These are phyloP conservation scores for Xanthoconium purpureum DNA, from an alignment of 768 basidiomycete species.

Conservation along the genomic window DNA sequence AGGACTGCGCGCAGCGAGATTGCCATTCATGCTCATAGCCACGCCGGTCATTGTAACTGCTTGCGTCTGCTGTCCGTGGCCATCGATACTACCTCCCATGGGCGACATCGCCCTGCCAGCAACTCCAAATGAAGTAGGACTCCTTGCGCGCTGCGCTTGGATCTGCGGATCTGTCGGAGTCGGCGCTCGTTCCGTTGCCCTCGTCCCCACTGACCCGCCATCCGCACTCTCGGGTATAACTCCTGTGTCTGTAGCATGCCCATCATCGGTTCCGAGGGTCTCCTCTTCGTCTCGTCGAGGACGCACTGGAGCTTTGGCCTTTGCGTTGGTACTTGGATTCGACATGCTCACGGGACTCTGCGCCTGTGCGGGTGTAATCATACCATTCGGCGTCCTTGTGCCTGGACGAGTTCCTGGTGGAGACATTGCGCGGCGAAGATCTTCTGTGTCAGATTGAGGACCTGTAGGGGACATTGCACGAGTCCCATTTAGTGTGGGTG, in stretches of 20 bases:
- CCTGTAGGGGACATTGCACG: slow-evolving; percentile 68
- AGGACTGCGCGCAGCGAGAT: slow-evolving; percentile 48
- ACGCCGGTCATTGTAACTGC: slow-evolving; percentile 53
- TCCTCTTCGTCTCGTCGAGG: slow-evolving; percentile 45
- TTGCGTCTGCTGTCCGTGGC: slow-evolving; percentile 21
- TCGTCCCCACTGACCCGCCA: slow-evolving; percentile 29
- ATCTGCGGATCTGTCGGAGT: slow-evolving; percentile 50
- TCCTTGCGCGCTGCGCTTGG: slow-evolving; percentile 45
- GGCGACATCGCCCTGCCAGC: slow-evolving; percentile 63
- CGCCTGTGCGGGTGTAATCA: slow-evolving; percentile 3
- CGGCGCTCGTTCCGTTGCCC: slow-evolving; percentile 44
- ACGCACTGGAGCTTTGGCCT: slow-evolving; percentile 51
- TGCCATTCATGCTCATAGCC: slow-evolving; percentile 50
- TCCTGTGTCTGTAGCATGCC: slow-evolving; percentile 44
- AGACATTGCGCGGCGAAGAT: slow-evolving; percentile 64
- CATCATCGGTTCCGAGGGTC: slow-evolving; percentile 45
- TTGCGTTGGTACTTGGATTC: slow-evolving; percentile 34
- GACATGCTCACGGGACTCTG: slow-evolving; percentile 11
- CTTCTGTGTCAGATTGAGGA: slow-evolving; percentile 48
- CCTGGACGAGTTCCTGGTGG: slow-evolving; percentile 49
- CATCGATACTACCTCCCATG: slow-evolving; percentile 30
- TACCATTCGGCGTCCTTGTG: slow-evolving; percentile 35
- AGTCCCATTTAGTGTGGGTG: slow-evolving; percentile 29
- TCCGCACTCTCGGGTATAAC: slow-evolving; percentile 39
- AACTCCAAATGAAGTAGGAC: slow-evolving; percentile 46